phyloP scores from a whole-genome alignment of 192 early-diverging fungal species.

The Linnemannia zychae region DNA sequence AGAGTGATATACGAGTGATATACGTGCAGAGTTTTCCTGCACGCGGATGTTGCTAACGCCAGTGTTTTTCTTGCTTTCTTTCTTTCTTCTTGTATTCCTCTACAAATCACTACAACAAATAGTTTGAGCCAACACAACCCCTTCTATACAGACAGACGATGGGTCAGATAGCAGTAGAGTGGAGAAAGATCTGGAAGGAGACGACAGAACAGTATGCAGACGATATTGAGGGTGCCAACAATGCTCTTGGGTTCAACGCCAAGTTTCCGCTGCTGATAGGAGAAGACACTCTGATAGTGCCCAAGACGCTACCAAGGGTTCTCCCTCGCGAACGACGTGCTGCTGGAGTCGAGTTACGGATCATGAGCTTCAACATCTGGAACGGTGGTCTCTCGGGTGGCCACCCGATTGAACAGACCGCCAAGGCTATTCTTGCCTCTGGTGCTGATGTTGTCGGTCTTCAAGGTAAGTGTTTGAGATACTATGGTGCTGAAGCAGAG shows the following conservation, averaged over 20 bases:
- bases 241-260: constrained; percentile 39
- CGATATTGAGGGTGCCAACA: constrained; percentile 43
- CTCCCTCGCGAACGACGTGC: constrained; percentile 48
- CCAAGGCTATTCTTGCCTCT: constrained; percentile 50
- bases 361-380: constrained; percentile 62
- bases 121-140: constrained; percentile 29
- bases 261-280: constrained; percentile 28
- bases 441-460: constrained; percentile 58
- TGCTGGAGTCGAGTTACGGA: constrained; percentile 41
- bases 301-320: constrained; percentile 28
- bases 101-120: background rate
- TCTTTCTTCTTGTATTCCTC: background rate
- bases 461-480: constrained; percentile 30
- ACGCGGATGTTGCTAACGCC: background rate
- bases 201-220: constrained; percentile 19
- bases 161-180: constrained; percentile 35
- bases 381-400: constrained; percentile 43
- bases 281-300: background rate
- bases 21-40: background rate
- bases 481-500: background rate
- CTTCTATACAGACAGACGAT: constrained; percentile 29
- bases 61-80: background rate
- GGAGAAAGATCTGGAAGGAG: constrained; percentile 33
- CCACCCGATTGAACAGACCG: constrained; percentile 36
- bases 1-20: too few species aligned